Evolutionary conservation across 164 flowering plant species (phyloP).

Genomic region (Kingdonia uniflora): DNA sequence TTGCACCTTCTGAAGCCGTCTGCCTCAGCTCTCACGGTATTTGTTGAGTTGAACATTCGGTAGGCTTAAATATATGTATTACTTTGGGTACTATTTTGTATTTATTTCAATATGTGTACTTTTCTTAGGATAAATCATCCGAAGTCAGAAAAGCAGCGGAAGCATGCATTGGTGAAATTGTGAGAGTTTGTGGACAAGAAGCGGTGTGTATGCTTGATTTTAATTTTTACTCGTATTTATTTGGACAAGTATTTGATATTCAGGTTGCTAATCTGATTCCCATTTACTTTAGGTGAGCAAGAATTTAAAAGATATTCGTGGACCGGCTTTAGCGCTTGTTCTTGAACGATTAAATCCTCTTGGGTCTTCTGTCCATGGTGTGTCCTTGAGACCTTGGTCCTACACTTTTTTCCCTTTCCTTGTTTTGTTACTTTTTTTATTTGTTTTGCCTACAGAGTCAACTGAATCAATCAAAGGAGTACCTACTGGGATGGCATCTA

Average conservation of each 20-base stretch:
- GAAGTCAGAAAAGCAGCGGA: conserved; percentile 99
- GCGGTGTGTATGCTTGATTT: conserved; percentile 28
- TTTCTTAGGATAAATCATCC: conserved; percentile 76
- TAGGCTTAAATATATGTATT: not conserved
- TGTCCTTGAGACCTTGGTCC: not conserved
- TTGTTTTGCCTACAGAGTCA: conserved; percentile 32
- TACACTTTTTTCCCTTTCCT: conserved; percentile 1
- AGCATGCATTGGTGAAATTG: conserved; percentile 61
- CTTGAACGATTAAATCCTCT: conserved; percentile 60
- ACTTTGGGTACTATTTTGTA: not conserved
- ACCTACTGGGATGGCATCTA: conserved; percentile 36
- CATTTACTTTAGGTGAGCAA: conserved; percentile 46
- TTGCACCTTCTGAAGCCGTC: conserved; percentile 69
- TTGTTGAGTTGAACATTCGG: not conserved
- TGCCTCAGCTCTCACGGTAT: conserved; percentile 70
- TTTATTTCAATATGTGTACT: not conserved
- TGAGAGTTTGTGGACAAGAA: conserved; percentile 81
- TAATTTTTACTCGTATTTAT: not conserved
- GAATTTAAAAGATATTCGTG: conserved; percentile 67
- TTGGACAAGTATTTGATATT: too few relatives aligned
- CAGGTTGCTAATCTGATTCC: too few relatives aligned
- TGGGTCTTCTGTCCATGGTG: conserved; percentile 60
- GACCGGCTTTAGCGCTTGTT: conserved; percentile 67
- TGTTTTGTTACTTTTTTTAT: not conserved
- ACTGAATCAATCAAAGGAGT: conserved; percentile 39